A percentile compares a stretch with the other conserved stretches of the same genome.
phyloP scores from a whole-genome alignment of 176 grass and related monocot genomes.

The Rhynchospora tenuis region DNA sequence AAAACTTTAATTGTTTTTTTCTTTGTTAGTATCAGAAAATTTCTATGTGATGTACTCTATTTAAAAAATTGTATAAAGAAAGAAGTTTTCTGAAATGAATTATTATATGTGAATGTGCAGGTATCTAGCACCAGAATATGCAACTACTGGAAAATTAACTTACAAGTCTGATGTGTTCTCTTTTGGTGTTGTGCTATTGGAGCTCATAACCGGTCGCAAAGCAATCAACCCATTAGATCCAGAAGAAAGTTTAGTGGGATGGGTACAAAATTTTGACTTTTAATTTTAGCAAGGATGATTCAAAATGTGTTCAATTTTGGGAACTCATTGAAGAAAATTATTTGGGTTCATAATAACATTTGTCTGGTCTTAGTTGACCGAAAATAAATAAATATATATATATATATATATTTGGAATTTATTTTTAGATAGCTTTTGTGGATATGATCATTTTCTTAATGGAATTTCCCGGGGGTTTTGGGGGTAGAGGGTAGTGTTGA shows the following conservation, averaged over 20 bases:
- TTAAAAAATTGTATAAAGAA: no score
- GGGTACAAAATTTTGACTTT: conserved; percentile 33
- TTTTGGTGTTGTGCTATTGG: conserved; percentile 83
- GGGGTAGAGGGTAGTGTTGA: not conserved
- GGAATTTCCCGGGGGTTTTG: no score
- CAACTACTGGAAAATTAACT: no score
- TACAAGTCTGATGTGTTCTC: conserved; percentile 94
- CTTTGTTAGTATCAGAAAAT: conserved; percentile 44
- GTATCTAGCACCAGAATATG: no score
- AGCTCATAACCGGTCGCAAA: conserved; percentile 81
- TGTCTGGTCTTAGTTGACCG: no score
- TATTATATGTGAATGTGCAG: no score
- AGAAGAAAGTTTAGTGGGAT: conserved; percentile 84
- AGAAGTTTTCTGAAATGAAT: no score
- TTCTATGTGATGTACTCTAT: no score
- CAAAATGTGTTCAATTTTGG: no score
- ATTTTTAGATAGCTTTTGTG: not conserved
- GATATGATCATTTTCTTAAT: not conserved
- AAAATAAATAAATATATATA: not conserved
- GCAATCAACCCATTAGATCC: conserved; percentile 66
- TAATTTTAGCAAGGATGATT: not conserved
- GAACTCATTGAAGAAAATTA: no score
- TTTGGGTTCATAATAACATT: no score
- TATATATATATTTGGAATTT: not conserved
- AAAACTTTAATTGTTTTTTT: not conserved